These are phyloP conservation scores for Kurtzmaniella natalensis DNA, from an alignment of 1,139 yeast species.

Conservation along the genomic window DNA sequence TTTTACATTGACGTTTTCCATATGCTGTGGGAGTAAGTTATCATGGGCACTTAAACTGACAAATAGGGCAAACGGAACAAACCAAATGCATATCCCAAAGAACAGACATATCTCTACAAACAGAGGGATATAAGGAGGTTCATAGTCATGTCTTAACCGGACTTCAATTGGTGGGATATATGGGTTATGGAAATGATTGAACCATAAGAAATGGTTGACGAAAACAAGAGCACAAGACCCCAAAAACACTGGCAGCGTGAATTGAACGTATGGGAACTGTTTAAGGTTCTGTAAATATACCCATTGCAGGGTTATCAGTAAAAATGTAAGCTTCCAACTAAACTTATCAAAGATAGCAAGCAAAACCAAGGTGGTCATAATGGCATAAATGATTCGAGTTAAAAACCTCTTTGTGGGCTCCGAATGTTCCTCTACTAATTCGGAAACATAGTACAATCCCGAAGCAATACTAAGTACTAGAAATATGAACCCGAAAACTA, in stretches of 20 bases:
- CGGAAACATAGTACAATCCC: slow-evolving; percentile 86
- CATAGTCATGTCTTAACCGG: slow-evolving; percentile 52
- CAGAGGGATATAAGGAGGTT: slow-evolving; percentile 68
- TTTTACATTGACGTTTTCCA: slow-evolving; percentile 29
- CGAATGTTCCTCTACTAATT: slow-evolving; percentile 88
- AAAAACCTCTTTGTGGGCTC: slow-evolving; percentile 76
- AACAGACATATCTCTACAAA: slow-evolving; percentile 90
- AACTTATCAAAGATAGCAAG: slow-evolving; percentile 71
- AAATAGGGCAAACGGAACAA: slow-evolving; percentile 87
- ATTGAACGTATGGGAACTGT: slow-evolving; percentile 78
- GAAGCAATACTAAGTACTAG: slow-evolving; percentile 65
- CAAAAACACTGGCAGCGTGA: slow-evolving; percentile 68
- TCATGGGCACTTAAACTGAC: slow-evolving; percentile 93
- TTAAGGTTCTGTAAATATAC: slow-evolving; percentile 73
- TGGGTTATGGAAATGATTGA: slow-evolving; percentile 74
- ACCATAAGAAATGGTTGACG: slow-evolving; percentile 86
- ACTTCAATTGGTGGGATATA: slow-evolving; percentile 53
- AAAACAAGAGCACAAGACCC: slow-evolving; percentile 70
- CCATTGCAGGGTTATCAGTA: slow-evolving; percentile 66
- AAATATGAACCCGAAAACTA: slow-evolving; percentile 68
- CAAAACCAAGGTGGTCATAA: slow-evolving; percentile 50
- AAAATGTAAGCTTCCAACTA: slow-evolving; percentile 61
- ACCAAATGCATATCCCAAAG: slow-evolving; percentile 91
- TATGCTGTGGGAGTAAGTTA: slow-evolving; percentile 68
- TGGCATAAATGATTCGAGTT: slow-evolving; percentile 54